Conservation (phyloP, 1,139 yeast genomes). For the Suhomyces maxii region DNA sequence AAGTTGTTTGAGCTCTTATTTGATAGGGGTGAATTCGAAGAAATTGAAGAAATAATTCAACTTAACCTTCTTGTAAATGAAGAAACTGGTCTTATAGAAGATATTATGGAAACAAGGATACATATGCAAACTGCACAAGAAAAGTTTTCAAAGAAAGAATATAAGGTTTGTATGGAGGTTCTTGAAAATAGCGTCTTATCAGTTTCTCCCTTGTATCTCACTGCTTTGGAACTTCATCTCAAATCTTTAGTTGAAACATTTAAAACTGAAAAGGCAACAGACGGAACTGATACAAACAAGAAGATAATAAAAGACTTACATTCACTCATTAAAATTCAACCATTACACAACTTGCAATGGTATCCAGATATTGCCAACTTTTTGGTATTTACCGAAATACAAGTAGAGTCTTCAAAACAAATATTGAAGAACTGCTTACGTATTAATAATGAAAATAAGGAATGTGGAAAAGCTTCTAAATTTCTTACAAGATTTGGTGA, state of each 20-base stretch:
- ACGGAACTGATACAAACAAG: slow-evolving; percentile 16
- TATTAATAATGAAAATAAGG: slow-evolving; percentile 62
- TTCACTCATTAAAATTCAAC: slow-evolving; percentile 30
- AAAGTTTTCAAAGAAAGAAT: slow-evolving; percentile 17
- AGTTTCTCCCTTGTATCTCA: slow-evolving; percentile 24
- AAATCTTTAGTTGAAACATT: slow-evolving; percentile 16
- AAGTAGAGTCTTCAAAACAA: slow-evolving; percentile 50
- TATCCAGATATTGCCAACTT: slow-evolving; percentile 39
- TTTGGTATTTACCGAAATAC: slow-evolving; percentile 50
- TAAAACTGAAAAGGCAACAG: slow-evolving; percentile 11
- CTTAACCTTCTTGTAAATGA: slow-evolving; percentile 1
- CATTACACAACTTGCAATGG: slow-evolving; percentile 32
- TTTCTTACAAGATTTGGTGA: slow-evolving; percentile 35
- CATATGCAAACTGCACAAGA: slow-evolving; percentile 20
- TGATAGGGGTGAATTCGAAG: slow-evolving; percentile 43
- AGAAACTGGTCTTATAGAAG: slow-evolving; percentile 17
- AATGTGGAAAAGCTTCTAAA: slow-evolving; percentile 55
- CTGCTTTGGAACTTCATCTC: slow-evolving; percentile 24
- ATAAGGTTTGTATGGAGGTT: slow-evolving; percentile 19
- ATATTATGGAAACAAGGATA: slow-evolving; percentile 19
- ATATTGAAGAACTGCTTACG: slow-evolving; percentile 62
- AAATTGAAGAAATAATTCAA: slow-evolving; percentile 8
- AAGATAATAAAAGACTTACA: slow-evolving; percentile 26
- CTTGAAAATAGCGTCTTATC: slow-evolving; percentile 24
- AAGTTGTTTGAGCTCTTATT: slow-evolving; percentile 46